Evolutionary conservation across 2,329 filamentous ascomycete species (phyloP), one percentile per base, ranked within the genome.

Genomic region (Ophiostoma novo-ulmi): DNA sequence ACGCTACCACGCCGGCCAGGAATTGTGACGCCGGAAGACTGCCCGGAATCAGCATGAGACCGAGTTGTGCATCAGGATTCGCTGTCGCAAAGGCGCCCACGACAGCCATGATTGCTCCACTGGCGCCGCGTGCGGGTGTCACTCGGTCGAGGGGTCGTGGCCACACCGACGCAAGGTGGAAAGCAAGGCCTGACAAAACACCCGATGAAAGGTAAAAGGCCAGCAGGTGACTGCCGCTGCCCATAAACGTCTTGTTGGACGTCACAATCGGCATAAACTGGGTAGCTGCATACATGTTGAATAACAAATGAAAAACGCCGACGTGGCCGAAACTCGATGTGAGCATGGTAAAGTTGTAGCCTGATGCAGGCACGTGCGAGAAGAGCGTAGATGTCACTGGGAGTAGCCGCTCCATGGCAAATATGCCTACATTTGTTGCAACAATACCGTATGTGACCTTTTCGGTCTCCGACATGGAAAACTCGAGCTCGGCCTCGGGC

Each of bases 311-410:
- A 0, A 73, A 1, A 1, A 74, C 14, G 35, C 74, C 75, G 8
- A 65, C 71, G 67, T 79, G 78, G 36, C 75, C 75, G 69, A 79
- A 79, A 0, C 74, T 73, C n/a, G 76, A 75, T 1, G 75, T 76
- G 35, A 79, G 71, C 36, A 78, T 48, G 5, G 76, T 78, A n/a
- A 74, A 75, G 70, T 75, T 72, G 61, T 26, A 14, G 39, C 68
- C 52, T 3, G 64, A 66, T 1, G 71, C 72, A 1, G 75, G 73
- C 48, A 73, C 35, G 70, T 75, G 75, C 14, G 73, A 72, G n/a
- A 75, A 74, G n/a, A 69, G 63, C 48, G 64, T n/a, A 4, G 70
- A 58, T 7, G 69, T 35, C 1, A n/a, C 20, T 5, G 75, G 75
- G 6, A 73, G 39, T 36, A 73, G 22, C 64, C 68, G 36, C 69